Evolutionary conservation across 768 basidiomycete species (phyloP).

Genomic region (Podaxis carcinomalis): DNA sequence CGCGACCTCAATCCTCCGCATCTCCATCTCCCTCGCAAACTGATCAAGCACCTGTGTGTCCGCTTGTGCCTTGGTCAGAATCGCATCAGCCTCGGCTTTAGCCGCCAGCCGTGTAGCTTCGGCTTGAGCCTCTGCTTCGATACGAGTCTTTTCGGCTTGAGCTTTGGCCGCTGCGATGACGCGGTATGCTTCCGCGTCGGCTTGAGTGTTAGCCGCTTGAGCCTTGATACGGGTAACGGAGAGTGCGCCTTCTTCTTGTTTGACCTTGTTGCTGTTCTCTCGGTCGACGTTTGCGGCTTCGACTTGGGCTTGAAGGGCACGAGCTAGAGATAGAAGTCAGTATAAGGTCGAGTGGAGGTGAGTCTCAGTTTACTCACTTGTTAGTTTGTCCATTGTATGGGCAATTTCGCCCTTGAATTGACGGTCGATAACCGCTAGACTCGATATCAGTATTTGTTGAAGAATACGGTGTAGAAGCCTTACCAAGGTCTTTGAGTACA

Average conservation of each 20-base stretch:
- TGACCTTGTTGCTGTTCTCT: slow-evolving; percentile 85
- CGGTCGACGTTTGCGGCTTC: slow-evolving; percentile 85
- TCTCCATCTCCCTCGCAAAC: slow-evolving; percentile 76
- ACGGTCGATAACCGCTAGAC: slow-evolving; percentile 74
- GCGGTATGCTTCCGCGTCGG: slow-evolving; percentile 73
- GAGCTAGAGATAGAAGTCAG: slow-evolving; percentile 33
- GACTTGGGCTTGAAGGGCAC: slow-evolving; percentile 82
- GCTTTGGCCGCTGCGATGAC: slow-evolving; percentile 73
- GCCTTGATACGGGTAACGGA: slow-evolving; percentile 76
- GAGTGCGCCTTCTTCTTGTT: slow-evolving; percentile 78
- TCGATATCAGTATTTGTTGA: background rate
- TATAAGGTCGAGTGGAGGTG: background rate
- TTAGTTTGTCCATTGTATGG: slow-evolving; percentile 79
- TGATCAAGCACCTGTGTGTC: slow-evolving; percentile 56
- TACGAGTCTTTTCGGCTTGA: slow-evolving; percentile 62
- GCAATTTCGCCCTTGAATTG: slow-evolving; percentile 91
- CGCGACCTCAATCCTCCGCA: slow-evolving; percentile 60
- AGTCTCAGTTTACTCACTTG: slow-evolving; percentile 26
- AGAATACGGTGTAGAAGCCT: slow-evolving; percentile 13
- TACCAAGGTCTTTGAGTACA: slow-evolving; percentile 73
- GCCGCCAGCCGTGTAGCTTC: slow-evolving; percentile 74
- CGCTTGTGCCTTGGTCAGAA: slow-evolving; percentile 59
- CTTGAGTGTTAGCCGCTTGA: slow-evolving; percentile 55
- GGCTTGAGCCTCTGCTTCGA: slow-evolving; percentile 74
- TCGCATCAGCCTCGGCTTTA: slow-evolving; percentile 69